Conservation (phyloP, 345 rosid genomes). For the Melaleuca quinquenervia region DNA sequence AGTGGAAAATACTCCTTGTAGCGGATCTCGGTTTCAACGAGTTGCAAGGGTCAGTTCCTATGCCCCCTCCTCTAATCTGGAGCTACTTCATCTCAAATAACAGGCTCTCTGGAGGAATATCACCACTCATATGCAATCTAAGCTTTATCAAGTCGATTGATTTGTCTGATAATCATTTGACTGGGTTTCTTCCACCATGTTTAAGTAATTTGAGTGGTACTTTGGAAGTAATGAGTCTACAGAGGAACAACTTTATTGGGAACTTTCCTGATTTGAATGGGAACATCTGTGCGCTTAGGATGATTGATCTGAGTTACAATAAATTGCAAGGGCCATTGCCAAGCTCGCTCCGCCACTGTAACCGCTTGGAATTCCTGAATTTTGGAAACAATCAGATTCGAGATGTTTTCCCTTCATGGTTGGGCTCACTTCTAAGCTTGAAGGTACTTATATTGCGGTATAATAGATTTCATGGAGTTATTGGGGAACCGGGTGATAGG, state of each 20-base stretch:
- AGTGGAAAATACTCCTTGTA: background rate
- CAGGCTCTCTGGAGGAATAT: background rate
- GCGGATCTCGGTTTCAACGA: background rate
- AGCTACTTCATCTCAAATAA: conserved; percentile 4
- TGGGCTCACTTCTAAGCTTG: background rate
- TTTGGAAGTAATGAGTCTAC: background rate
- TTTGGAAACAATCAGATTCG: background rate
- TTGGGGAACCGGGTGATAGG: background rate
- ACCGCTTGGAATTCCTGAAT: background rate
- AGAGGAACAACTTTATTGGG: background rate
- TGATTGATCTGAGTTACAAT: rapidly evolving
- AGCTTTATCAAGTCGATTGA: background rate
- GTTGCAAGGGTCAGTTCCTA: background rate
- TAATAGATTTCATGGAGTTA: background rate
- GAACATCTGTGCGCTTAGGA: background rate
- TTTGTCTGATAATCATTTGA: conserved; percentile 5
- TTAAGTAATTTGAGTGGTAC: background rate
- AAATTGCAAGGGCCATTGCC: background rate
- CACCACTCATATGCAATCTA: conserved; percentile 3
- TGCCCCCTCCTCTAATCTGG: background rate
- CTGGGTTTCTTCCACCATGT: conserved; percentile 14
- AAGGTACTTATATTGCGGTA: conserved; percentile 1
- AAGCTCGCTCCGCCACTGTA: background rate
- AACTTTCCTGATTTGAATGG: background rate
- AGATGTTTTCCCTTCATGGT: background rate